Base-by-base conservation (phyloP, 805 yeast species). In the Henningerozyma blattae region DNA sequence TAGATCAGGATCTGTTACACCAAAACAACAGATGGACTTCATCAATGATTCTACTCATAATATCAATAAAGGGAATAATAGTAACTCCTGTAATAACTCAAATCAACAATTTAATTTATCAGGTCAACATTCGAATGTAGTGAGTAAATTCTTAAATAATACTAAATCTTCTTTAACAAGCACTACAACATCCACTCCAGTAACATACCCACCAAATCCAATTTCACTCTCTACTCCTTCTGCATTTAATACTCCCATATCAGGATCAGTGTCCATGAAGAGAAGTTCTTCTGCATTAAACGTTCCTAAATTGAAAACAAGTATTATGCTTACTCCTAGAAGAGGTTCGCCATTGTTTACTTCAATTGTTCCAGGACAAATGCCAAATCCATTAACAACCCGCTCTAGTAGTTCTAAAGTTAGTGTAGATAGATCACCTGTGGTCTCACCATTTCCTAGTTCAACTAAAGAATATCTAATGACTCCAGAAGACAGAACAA, bases 401-500 rank as follows among this genome's bases (percentile, higher is more conserved):
- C 18, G 33, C 20, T 30, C 36, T 9, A 30, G 30, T 17, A 34
- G 30, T 14, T 40, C 44, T 13, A 52, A 42, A 42, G 40, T 42
- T 22, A 45, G 35, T 10, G 31, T 39, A n/a, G 58, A 50, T 2
- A 54, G 28, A 7, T 57, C 78, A 0, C 85, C 82, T 4, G 49
- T 63, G 3, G 64, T 75, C 1, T 75, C 83, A 0, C 89, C 86
- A 0, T 50, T 69, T 32, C 58, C 76, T 10, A 48, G 62, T 32
- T 65, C 77, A 0, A 22, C 26, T 6, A 15, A 27, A 4, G 58
- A 64, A 25, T 82, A 75, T 22, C 44, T 22, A 32, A 40, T 45
- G 45, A 61, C 48, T 31, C 59, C 52, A 27, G 58, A 59, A 16
- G 54, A 57, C 32, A 45, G 56, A 3, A 43, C 51, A 6, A 37